Percentiles rank a stretch among this genome's conserved stretches.
Conservation (phyloP, 805 yeast genomes). For the Starmerella tilneyi region DNA sequence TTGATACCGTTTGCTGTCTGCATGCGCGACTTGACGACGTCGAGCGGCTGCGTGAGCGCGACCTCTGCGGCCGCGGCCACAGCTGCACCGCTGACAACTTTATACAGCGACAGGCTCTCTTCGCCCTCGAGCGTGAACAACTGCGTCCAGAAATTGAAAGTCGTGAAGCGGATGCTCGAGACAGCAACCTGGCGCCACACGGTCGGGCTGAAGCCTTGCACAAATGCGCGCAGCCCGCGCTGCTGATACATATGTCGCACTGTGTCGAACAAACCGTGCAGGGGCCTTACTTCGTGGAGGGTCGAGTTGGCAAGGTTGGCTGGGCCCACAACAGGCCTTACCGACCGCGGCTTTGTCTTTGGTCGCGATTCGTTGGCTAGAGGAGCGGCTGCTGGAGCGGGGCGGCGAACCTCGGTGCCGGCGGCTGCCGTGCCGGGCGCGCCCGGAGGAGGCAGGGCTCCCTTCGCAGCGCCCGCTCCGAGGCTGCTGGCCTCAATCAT, state of each 20-base stretch:
- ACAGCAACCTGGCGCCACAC: slow-evolving; percentile 66
- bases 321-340: slow-evolving; percentile 5
- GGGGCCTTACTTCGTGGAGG: slow-evolving; percentile 7
- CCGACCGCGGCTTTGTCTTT: not conserved
- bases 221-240: slow-evolving; percentile 67
- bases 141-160: slow-evolving; percentile 71
- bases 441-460: slow-evolving; percentile 30
- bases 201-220: slow-evolving; percentile 78
- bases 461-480: slow-evolving; percentile 27
- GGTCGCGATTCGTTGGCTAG: not conserved
- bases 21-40: slow-evolving; percentile 76
- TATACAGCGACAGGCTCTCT: slow-evolving; percentile 23
- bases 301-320: not conserved
- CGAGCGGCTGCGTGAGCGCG: slow-evolving; percentile 75
- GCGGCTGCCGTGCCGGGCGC: slow-evolving; percentile 17
- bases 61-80: slow-evolving; percentile 47
- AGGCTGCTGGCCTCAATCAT: slow-evolving; percentile 47
- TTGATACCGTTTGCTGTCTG: slow-evolving; percentile 45
- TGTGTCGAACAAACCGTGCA: slow-evolving; percentile 22
- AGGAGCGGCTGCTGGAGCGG: not conserved
- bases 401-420: not conserved
- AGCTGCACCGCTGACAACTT: slow-evolving; percentile 42
- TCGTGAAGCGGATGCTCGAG: slow-evolving; percentile 73
- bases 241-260: slow-evolving; percentile 51
- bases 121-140: slow-evolving; percentile 29